Base-by-base conservation (phyloP, 495 filamentous ascomycete genomes). In the Aspergillus nanangensis region DNA sequence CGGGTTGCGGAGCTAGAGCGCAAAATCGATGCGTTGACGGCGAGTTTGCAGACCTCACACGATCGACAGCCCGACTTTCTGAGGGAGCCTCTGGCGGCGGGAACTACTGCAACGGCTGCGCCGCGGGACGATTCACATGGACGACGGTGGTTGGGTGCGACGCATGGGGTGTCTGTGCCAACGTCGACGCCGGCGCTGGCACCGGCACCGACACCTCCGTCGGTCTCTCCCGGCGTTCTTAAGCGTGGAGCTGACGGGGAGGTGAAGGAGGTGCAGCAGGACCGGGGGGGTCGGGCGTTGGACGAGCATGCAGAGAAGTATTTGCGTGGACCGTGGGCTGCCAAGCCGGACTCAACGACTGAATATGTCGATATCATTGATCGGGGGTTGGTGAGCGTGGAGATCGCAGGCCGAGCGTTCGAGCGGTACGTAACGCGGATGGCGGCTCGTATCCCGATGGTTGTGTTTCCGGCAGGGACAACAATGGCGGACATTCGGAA, bases 1-100 rank as follows among this genome's bases (percentile, higher is more conserved):
- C 80, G 91, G 31, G 90, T 98, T 7, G 84, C 90, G 11, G 92
- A 96, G 67, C 72, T 98, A 33, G 93, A 98, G 67, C 88, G 84
- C 69, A 95, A 94, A 70, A 91, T 98, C 39, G 89, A 96, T 69
- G 87, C 83, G 9, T 60, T 96, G 62, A 95, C 87, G 2, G 88
- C 87, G 0, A 87, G 77, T 39, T 56, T 95, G 43, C 78, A 87
- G 24, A 80, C 83, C 1, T 47, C 74, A 8, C 51, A 66, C 14
- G 38, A 44, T 2, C 41, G 46, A 15, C 34, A 47, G 9, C 25
- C 56, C 14, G n/a, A n/a, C n/a, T 24, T 58, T 2, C 29, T 48
- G 17, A 44, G 44, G 41, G 15, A 36, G n/a, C n/a, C n/a, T n/a
- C n/a, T n/a, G 10, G 4, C 33, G 10, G 33, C 14, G 10, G 33